Base-by-base conservation (phyloP, 495 filamentous ascomycete species). In the Aspergillus nanangensis region DNA sequence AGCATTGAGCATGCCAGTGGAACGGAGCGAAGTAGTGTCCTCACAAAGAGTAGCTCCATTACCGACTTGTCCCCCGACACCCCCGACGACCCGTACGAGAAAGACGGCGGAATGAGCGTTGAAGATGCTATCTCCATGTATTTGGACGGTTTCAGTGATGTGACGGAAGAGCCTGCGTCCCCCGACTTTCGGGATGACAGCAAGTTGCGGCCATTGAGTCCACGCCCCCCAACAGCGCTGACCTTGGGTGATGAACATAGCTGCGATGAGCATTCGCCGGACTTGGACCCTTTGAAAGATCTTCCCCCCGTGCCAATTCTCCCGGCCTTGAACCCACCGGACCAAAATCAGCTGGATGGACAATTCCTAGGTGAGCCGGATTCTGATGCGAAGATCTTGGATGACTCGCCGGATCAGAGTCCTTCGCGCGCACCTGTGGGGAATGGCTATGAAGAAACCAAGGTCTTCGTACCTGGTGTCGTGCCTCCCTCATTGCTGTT, bases 61-160 rank as follows among this genome's bases (percentile, higher is more conserved):
- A 87, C 79, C 13, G 78, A 81, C 44, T 57, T 69, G 8, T 87
- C 78, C n/a, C 73, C 79, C 24, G 74, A 88, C 38, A 73, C 67
- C 22, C 75, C 69, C 47, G 71, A 75, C 44, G 67, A 62, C n/a
- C 67, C 73, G 45, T 77, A 74, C 31, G 70, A 74, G 7, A 77
- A 76, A 31, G 84, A 88, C 45, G 84, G 80, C 46, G 82, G 80
- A 4, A 85, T 90, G 75, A 95, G 84, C 49, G 79, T 95, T 3
- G 91, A 97, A 52, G 91, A 96, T 70, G 85, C 88, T 7, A 93
- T 96, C 66, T 88, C 84, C 13, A 90, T 96, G 86, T 96, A 96
- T 60, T 84, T 87, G 44, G 81, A 84, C 51, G 89, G 90, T 0
- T 92, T 93, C 66, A 73, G 73, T 44, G 83, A 87, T 36, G 64